Conservation (phyloP, 2,329 filamentous ascomycete species). For the Fusarium sp. region DNA sequence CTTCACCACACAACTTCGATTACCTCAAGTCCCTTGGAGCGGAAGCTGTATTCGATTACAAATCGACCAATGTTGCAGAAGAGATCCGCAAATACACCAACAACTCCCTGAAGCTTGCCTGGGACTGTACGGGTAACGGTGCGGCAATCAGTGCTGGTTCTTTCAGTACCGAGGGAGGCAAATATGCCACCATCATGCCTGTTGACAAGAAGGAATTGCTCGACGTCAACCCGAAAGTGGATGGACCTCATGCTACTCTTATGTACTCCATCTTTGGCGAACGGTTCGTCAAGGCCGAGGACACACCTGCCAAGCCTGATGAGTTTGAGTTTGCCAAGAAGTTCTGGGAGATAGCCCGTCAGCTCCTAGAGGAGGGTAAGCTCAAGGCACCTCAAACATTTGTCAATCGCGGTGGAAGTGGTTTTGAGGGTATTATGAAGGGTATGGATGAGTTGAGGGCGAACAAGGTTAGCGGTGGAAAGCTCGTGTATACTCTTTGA, state of each 20-base stretch:
- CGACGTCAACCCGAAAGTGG: constrained; percentile 8
- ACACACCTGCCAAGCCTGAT: constrained; percentile 9
- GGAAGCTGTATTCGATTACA: constrained; percentile 60
- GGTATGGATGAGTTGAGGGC: constrained; percentile 17
- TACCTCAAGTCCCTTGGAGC: constrained; percentile 57
- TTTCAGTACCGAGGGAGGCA: constrained; percentile 13
- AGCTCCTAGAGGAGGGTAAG: constrained; percentile 3
- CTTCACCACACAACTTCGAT: constrained; percentile 53
- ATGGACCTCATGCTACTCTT: constrained; percentile 14
- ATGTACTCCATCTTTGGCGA: constrained; percentile 30
- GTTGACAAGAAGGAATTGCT: constrained; percentile 5
- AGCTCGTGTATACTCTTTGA: constrained; percentile 20
- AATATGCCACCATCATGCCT: constrained; percentile 7
- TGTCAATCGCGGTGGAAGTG: not conserved
- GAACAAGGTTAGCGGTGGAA: constrained; percentile 12
- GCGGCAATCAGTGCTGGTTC: constrained; percentile 12
- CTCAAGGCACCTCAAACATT: not conserved
- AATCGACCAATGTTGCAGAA: constrained; percentile 39
- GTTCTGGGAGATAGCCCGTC: constrained; percentile 16
- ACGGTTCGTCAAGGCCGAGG: constrained; percentile 2
- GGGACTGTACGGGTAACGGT: constrained; percentile 39
- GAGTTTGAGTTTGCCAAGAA: constrained; percentile 16
- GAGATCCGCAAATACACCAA: constrained; percentile 46
- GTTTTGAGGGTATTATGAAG: constrained; percentile 7
- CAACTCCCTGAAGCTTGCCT: constrained; percentile 43